phyloP scores from a whole-genome alignment of 1,139 yeast species.

The Zhuliangozyma parablackwelliae region DNA sequence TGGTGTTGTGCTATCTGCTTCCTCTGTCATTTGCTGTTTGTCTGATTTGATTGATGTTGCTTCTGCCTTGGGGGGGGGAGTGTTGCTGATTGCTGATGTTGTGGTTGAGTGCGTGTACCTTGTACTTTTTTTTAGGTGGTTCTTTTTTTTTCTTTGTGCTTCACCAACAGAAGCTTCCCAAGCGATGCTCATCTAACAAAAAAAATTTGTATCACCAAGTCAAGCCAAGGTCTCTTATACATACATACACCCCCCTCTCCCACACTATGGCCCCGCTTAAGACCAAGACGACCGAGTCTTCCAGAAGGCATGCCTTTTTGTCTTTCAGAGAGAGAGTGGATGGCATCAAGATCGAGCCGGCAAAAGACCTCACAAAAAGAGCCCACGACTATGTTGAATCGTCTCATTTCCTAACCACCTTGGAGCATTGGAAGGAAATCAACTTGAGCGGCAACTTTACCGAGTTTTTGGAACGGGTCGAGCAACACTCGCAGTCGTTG shows the following conservation, averaged over 20 bases:
- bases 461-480: conserved; percentile 55
- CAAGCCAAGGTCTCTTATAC: too few relatives aligned
- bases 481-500: conserved; percentile 57
- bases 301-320: conserved; percentile 59
- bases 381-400: conserved; percentile 69
- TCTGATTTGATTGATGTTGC: too few relatives aligned
- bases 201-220: too few relatives aligned
- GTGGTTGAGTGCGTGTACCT: not conserved
- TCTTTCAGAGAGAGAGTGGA: conserved; percentile 86
- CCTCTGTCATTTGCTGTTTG: not conserved
- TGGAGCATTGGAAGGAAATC: conserved; percentile 85
- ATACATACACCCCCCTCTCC: not conserved
- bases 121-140: not conserved
- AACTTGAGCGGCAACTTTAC: conserved; percentile 74
- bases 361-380: conserved; percentile 55
- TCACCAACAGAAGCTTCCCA: not conserved
- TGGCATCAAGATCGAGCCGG: conserved; percentile 79
- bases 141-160: not conserved
- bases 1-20: conserved; percentile 19
- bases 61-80: not conserved
- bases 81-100: not conserved
- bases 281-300: conserved; percentile 47
- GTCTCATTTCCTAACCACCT: conserved; percentile 75
- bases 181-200: not conserved
- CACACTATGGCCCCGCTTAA: conserved; percentile 5